Percentiles rank a stretch among this genome's conserved stretches.
Evolutionary conservation across 306 rosid genomes (phyloP).

Genomic region (Crotalaria pallida): DNA sequence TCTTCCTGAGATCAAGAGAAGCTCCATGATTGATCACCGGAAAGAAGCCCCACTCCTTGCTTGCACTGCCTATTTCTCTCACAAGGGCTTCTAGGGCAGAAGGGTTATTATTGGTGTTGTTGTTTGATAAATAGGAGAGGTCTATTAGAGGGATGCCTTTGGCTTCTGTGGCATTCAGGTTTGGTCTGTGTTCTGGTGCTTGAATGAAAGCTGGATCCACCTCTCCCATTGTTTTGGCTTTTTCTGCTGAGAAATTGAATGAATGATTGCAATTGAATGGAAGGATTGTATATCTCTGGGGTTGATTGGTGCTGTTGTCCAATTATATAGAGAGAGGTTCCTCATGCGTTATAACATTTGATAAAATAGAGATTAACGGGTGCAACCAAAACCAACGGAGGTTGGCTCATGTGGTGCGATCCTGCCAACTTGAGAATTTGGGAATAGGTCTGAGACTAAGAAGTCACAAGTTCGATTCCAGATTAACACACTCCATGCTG

Average conservation of each 20-base stretch:
- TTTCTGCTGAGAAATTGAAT: not conserved
- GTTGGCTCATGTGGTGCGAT: too few species aligned
- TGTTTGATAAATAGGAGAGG: not conserved
- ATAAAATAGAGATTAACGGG: too few species aligned
- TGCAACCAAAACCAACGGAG: too few species aligned
- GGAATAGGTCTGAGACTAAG: too few species aligned
- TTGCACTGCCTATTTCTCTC: not conserved
- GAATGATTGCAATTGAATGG: not conserved
- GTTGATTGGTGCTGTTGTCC: not conserved
- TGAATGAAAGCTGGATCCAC: slow-evolving; percentile 39
- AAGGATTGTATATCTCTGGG: not conserved
- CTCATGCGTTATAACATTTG: too few species aligned
- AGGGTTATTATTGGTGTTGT: not conserved
- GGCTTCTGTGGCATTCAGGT: slow-evolving; percentile 20
- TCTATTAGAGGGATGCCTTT: slow-evolving; percentile 35
- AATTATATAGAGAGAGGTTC: too few species aligned
- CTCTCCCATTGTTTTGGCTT: not conserved
- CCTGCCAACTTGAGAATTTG: too few species aligned
- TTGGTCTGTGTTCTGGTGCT: slow-evolving; percentile 43
- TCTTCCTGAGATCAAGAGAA: slow-evolving; percentile 7
- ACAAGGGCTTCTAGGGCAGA: not conserved
- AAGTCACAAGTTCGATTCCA: too few species aligned
- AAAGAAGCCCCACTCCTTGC: slow-evolving; percentile 5
- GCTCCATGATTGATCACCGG: slow-evolving; percentile 42
- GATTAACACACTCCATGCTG: too few species aligned